phyloP scores from a whole-genome alignment of 768 basidiomycete species.

The Suillus decipiens region DNA sequence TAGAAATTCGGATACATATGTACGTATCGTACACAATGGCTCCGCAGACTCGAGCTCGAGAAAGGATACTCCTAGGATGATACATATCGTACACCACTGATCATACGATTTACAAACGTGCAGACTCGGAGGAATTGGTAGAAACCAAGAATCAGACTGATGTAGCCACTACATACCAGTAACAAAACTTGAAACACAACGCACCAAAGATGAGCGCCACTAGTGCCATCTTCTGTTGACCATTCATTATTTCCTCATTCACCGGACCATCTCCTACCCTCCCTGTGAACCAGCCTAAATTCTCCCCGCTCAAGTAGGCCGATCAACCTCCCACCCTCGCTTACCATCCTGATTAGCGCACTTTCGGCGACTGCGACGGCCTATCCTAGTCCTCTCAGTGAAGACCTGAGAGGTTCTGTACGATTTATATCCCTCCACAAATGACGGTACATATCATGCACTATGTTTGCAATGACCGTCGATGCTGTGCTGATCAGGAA shows the following conservation, averaged over 20 bases:
- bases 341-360: conserved; percentile 49
- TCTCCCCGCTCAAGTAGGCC: conserved; percentile 50
- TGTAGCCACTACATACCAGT: not conserved
- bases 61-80: not conserved
- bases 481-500: conserved; percentile 32
- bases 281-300: conserved; percentile 54
- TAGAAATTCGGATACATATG: not conserved
- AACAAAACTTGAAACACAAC: not conserved
- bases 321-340: conserved; percentile 48
- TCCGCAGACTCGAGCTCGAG: too few species aligned
- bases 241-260: conserved; percentile 47
- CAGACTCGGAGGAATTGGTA: not conserved
- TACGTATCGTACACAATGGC: too few species aligned
- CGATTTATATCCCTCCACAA: conserved; percentile 43
- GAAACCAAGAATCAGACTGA: not conserved
- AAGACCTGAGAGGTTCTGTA: conserved; percentile 34
- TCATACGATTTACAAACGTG: not conserved
- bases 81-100: not conserved
- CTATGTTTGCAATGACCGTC: conserved; percentile 42
- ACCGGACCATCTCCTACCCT: conserved; percentile 40
- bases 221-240: conserved; percentile 32
- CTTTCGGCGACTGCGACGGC: conserved; percentile 49
- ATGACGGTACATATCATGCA: conserved; percentile 53
- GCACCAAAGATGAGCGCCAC: conserved; percentile 13
- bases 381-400: conserved; percentile 39